Evolutionary conservation across 495 filamentous ascomycete genomes (phyloP).

Genomic region (Melanomma pulvis-pyrius): DNA sequence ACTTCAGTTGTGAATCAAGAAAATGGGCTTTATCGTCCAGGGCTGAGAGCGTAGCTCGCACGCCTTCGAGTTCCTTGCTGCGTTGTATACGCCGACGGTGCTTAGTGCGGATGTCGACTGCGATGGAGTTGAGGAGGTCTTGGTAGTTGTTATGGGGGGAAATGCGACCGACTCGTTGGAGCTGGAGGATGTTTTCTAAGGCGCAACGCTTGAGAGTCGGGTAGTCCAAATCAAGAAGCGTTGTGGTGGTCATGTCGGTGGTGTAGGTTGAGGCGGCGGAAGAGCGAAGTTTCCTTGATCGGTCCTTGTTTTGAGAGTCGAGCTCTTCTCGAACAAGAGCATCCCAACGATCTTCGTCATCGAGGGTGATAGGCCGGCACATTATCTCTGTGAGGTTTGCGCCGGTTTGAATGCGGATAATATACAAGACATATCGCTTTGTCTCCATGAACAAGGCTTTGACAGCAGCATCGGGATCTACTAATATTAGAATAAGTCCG

Average conservation of each 20-base stretch:
- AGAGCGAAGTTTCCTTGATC: slow-evolving; percentile 57
- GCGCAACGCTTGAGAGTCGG: slow-evolving; percentile 88
- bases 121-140: slow-evolving; percentile 94
- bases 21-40: slow-evolving; percentile 90
- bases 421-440: slow-evolving; percentile 95
- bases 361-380: slow-evolving; percentile 79
- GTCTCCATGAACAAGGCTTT: slow-evolving; percentile 97
- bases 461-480: slow-evolving; percentile 85
- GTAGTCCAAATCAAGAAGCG: slow-evolving; percentile 87
- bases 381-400: slow-evolving; percentile 91
- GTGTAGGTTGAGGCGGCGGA: slow-evolving; percentile 58
- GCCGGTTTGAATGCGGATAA: slow-evolving; percentile 95
- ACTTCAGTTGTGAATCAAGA: slow-evolving; percentile 91
- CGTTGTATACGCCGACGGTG: slow-evolving; percentile 88
- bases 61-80: slow-evolving; percentile 85
- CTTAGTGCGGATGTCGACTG: slow-evolving; percentile 94
- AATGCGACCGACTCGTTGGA: slow-evolving; percentile 84
- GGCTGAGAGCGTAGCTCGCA: slow-evolving; percentile 78
- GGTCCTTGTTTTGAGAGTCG: slow-evolving; percentile 48
- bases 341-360: slow-evolving; percentile 90
- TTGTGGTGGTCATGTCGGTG: slow-evolving; percentile 53
- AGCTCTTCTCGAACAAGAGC: slow-evolving; percentile 82
- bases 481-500: slow-evolving; percentile 8
- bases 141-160: slow-evolving; percentile 93
- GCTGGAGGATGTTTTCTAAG: slow-evolving; percentile 87